These are phyloP conservation scores for Penicillium parvum DNA, from an alignment of 495 filamentous ascomycete species.

Conservation along the genomic window DNA sequence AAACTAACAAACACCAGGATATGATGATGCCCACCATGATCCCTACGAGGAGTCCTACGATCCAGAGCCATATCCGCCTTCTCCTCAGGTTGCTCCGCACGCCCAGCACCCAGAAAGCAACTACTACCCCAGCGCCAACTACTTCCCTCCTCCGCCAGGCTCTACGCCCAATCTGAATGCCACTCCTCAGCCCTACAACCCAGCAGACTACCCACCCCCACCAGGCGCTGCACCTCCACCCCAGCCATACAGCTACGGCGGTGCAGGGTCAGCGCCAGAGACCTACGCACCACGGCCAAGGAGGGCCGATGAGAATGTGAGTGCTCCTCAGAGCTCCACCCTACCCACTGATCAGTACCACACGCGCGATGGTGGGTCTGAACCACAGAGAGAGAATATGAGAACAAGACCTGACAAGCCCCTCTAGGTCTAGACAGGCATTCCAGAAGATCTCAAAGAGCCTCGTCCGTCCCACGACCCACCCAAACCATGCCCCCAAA, in stretches of 20 bases:
- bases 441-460: background rate
- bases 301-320: slow-evolving; percentile 55
- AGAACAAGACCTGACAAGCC: slow-evolving; percentile 5
- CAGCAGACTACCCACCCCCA: slow-evolving; percentile 44
- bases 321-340: slow-evolving; percentile 37
- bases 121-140: slow-evolving; percentile 38
- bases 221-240: slow-evolving; percentile 39
- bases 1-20: slow-evolving; percentile 21
- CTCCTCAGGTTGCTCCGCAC: slow-evolving; percentile 20
- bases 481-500: slow-evolving; percentile 31
- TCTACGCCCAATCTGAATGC: slow-evolving; percentile 30
- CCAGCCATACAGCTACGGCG: slow-evolving; percentile 43
- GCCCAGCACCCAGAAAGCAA: slow-evolving; percentile 24
- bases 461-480: slow-evolving; percentile 7
- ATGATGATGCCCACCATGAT: slow-evolving; percentile 33
- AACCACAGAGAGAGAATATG: slow-evolving; percentile 14
- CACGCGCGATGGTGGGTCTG: slow-evolving; percentile 43
- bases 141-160: slow-evolving; percentile 43
- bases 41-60: slow-evolving; percentile 43
- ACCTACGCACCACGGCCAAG: slow-evolving; percentile 40
- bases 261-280: slow-evolving; percentile 33
- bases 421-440: slow-evolving; percentile 25
- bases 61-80: slow-evolving; percentile 37
- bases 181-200: slow-evolving; percentile 31
- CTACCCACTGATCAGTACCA: slow-evolving; percentile 35